Percentiles rank a stretch among this genome's conserved stretches.
These are phyloP conservation scores for Teratosphaeria epicoccoides DNA, from an alignment of 2,329 filamentous ascomycete species.

Conservation along the genomic window DNA sequence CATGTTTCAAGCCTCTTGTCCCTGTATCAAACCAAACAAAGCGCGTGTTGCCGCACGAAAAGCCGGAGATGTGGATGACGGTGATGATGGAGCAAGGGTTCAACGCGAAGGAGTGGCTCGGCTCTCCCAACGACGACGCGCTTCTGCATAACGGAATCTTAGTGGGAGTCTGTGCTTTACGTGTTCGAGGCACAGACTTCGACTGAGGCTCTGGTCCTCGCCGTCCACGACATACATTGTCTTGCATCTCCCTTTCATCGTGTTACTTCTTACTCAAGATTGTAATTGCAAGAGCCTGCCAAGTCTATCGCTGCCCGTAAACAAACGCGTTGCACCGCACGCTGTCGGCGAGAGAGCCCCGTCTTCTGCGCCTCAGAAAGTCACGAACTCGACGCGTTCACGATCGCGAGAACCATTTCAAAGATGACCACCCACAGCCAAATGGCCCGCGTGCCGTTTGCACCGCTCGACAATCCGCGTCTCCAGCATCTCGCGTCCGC, in stretches of 20 bases:
- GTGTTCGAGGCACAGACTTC: background rate
- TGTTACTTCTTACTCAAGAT: background rate
- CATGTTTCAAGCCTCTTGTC: background rate
- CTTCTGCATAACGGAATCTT: background rate
- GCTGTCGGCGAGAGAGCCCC: background rate
- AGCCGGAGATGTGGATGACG: background rate
- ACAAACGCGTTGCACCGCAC: background rate
- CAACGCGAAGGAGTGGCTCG: background rate
- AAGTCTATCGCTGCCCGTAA: background rate
- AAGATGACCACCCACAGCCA: constrained; percentile 22
- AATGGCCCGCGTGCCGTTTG: constrained; percentile 58
- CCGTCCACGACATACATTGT: background rate
- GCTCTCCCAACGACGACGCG: background rate
- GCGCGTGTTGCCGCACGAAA: background rate
- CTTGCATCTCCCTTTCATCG: background rate
- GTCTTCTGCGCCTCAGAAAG: background rate
- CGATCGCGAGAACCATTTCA: background rate
- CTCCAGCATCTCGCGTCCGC: constrained; percentile 61
- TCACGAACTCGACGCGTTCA: background rate
- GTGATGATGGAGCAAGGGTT: background rate
- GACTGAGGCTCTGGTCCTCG: background rate
- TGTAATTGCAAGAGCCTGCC: background rate
- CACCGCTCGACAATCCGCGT: constrained; percentile 57
- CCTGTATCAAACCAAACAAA: background rate
- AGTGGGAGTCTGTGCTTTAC: background rate